Base-by-base conservation (phyloP, 2,329 filamentous ascomycete genomes). In the Rutstroemia sp. region DNA sequence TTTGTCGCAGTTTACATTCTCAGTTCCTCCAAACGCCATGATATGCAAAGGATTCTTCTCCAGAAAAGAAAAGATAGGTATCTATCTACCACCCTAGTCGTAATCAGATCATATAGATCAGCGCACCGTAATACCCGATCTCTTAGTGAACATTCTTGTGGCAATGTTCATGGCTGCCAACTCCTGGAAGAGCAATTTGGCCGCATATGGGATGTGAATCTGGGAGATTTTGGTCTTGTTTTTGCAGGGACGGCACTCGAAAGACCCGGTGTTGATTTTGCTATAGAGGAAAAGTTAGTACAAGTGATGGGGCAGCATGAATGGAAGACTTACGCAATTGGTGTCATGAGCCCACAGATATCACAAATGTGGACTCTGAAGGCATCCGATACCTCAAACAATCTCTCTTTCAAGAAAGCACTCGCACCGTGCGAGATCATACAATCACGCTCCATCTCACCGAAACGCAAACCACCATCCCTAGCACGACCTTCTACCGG, bases 361-460 rank as follows among this genome's bases (percentile, higher is more conserved):
- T 99, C 94, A 76, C 94, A 99, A 68, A 99, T 88, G 73, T 99
- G 94, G 58, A 99, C 94, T 72, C 92, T 82, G 81, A 97, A 99
- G 39, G 94, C 92, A 76, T 99, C 94, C 53, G 90, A 96, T 51
- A 99, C 94, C 71, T 97, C 92, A 68, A 99, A 96, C 57, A 99
- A 76, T 68, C 94, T 84, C 78, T 99, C 94, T 76, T 99, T 99
- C 69, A 99, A 76, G 81, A 99, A 99, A 1, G 92, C 87, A 54
- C 90, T 92, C 3, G 95, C 94, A 70, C 94, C 94, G 72, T 99
- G 95, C n/a, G 95, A 91, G 77, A 99, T 99, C 94, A 99, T 99
- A 73, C 94, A 99, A 83, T 99, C 95, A 77, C 95, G 92, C 75
- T 99, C 95, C 94, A 99, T 99, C 79, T 99, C 94, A 85, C 94